phyloP scores from a whole-genome alignment of 2,329 filamentous ascomycete genomes.

The Cladosporium sp. region DNA sequence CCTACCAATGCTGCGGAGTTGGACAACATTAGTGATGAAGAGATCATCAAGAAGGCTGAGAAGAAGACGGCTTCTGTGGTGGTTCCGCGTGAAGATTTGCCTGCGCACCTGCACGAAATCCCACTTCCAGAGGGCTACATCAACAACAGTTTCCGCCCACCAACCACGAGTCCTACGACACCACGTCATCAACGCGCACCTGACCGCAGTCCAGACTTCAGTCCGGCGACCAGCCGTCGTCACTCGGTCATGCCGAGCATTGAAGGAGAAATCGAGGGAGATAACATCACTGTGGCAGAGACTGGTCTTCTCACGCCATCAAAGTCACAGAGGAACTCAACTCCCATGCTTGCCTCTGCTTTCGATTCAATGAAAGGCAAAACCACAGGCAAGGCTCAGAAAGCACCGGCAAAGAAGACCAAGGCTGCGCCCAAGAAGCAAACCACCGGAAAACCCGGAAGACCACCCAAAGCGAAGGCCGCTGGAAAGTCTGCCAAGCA shows the following conservation, averaged over 20 bases:
- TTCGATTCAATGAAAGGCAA: slow-evolving; percentile 16
- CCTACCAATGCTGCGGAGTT: slow-evolving; percentile 33
- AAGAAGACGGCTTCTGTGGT: slow-evolving; percentile 37
- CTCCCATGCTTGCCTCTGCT: slow-evolving; percentile 18
- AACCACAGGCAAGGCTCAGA: slow-evolving; percentile 14
- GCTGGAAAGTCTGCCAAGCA: slow-evolving; percentile 12
- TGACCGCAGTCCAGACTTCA: slow-evolving; percentile 16
- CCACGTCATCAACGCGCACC: slow-evolving; percentile 3
- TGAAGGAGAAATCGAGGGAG: slow-evolving; percentile 20
- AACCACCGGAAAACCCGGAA: slow-evolving; percentile 23
- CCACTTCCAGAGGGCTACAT: slow-evolving; percentile 21
- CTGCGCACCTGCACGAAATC: slow-evolving; percentile 14
- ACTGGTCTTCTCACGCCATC: slow-evolving; percentile 30
- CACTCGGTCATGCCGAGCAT: slow-evolving; percentile 24
- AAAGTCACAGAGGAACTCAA: slow-evolving; percentile 24
- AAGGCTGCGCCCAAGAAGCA: slow-evolving; percentile 22
- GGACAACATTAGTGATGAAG: slow-evolving; percentile 43
- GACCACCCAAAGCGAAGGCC: slow-evolving; percentile 18
- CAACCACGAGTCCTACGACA: slow-evolving; percentile 20
- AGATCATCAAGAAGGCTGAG: slow-evolving; percentile 36
- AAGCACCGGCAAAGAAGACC: slow-evolving; percentile 9
- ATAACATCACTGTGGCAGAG: slow-evolving; percentile 20
- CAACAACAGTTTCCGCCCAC: slow-evolving; percentile 30
- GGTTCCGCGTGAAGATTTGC: slow-evolving; percentile 16
- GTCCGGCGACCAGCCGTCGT: slow-evolving; percentile 19